phyloP scores from a whole-genome alignment of 768 basidiomycete genomes.

The Amanita muscaria region DNA sequence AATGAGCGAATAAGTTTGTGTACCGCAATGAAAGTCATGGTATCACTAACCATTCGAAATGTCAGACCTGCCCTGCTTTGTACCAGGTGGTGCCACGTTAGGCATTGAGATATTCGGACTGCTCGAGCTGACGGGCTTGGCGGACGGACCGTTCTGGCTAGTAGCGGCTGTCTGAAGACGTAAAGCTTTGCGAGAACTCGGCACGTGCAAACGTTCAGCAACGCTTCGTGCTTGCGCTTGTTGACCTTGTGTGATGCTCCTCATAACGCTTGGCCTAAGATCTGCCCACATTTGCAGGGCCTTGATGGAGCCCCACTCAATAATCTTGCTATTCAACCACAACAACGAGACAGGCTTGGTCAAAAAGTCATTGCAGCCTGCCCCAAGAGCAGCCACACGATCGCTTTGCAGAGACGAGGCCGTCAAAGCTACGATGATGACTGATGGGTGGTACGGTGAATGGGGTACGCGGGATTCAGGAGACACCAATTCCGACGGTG shows the following conservation, averaged over 20 bases:
- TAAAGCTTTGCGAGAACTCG: slow-evolving; percentile 25
- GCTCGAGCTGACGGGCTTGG: neutral
- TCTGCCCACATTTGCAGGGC: slow-evolving; percentile 91
- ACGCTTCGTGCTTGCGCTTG: slow-evolving; percentile 33
- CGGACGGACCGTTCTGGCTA: too few relatives aligned
- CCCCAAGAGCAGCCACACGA: slow-evolving; percentile 93
- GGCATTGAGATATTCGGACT: neutral
- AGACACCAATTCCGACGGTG: slow-evolving; percentile 46
- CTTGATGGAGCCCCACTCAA: slow-evolving; percentile 99
- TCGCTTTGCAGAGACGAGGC: slow-evolving; percentile 93
- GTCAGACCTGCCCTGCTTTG: neutral
- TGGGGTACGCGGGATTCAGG: slow-evolving; percentile 38
- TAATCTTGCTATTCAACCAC: slow-evolving; percentile 97
- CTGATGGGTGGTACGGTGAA: slow-evolving; percentile 81
- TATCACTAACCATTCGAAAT: slow-evolving; percentile 3
- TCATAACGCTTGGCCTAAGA: slow-evolving; percentile 48
- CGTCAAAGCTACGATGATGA: slow-evolving; percentile 98
- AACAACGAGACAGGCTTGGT: slow-evolving; percentile 93
- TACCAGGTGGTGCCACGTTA: neutral
- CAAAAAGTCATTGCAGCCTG: slow-evolving; percentile 97
- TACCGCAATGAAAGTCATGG: neutral
- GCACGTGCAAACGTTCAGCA: slow-evolving; percentile 40
- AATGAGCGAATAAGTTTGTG: slow-evolving; percentile 2
- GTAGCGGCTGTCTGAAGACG: slow-evolving; percentile 7
- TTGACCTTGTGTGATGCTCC: slow-evolving; percentile 29